Conservation (phyloP, 176 grass and related monocot genomes). For the Aegilops longissima region DNA sequence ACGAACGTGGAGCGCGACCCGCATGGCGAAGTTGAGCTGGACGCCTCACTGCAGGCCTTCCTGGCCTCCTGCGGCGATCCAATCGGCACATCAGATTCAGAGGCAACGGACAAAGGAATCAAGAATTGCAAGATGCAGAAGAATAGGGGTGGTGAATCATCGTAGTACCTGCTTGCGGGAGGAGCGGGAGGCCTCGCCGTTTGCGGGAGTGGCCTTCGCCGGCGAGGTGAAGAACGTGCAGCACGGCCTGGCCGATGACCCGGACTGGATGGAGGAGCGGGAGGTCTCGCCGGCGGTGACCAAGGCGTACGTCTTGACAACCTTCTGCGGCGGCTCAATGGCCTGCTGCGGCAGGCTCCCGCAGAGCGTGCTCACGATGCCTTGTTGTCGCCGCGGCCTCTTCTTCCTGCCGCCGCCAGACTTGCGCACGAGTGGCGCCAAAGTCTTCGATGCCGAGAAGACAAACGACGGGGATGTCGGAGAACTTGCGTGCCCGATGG, state of each 20-base stretch:
- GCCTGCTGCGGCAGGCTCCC: not conserved
- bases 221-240: conserved; percentile 12
- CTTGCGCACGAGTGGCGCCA: not conserved
- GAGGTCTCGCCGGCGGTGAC: conserved; percentile 8
- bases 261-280: not conserved
- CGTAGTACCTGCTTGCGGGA: not conserved
- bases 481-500: conserved; percentile 8
- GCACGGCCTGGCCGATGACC: conserved; percentile 1
- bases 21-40: not conserved
- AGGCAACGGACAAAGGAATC: not conserved
- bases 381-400: not conserved
- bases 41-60: conserved; percentile 7
- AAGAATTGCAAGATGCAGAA: conserved; percentile 3
- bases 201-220: not conserved
- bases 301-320: not conserved
- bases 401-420: not conserved
- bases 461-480: not conserved
- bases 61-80: not conserved
- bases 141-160: not conserved
- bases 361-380: not conserved
- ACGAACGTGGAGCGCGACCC: not conserved
- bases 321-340: conserved; percentile 7
- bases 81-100: not conserved
- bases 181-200: not conserved
- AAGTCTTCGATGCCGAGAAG: not conserved